Evolutionary conservation across 1,139 yeast genomes (phyloP).

Genomic region (Entelexis paramagnoliae): DNA sequence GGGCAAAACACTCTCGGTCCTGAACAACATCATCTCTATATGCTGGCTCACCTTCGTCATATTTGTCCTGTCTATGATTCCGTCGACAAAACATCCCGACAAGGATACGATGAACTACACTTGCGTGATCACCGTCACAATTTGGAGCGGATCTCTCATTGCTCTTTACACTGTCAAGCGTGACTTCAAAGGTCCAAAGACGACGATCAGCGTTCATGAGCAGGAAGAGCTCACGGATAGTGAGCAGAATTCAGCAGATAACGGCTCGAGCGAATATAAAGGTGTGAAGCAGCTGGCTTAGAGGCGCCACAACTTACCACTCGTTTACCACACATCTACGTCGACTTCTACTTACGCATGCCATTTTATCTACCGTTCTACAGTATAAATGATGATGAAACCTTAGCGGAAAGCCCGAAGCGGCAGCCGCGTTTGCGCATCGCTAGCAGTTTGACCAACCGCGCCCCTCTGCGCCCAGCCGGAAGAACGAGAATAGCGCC

Average conservation of each 20-base stretch:
- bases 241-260: not conserved
- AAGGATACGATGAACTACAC: conserved; percentile 47
- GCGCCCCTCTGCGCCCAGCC: no score
- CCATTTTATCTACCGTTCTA: no score
- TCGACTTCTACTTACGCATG: no score
- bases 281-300: not conserved
- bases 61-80: conserved; percentile 23
- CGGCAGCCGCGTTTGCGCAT: no score
- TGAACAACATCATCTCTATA: conserved; percentile 14
- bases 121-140: conserved; percentile 44
- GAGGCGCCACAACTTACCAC: conserved; percentile 11
- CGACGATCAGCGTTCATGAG: not conserved
- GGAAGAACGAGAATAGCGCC: no score
- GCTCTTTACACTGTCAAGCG: not conserved
- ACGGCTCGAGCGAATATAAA: not conserved
- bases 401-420: no score
- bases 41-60: conserved; percentile 18
- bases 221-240: not conserved
- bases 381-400: no score
- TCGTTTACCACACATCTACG: no score
- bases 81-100: conserved; percentile 18
- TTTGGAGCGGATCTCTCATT: conserved; percentile 37
- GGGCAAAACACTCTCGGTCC: conserved; percentile 34
- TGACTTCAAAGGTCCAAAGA: not conserved
- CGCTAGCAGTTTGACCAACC: no score